Evolutionary conservation across 805 yeast genomes (phyloP).

Genomic region (Saccharomyces kudriavzevii): DNA sequence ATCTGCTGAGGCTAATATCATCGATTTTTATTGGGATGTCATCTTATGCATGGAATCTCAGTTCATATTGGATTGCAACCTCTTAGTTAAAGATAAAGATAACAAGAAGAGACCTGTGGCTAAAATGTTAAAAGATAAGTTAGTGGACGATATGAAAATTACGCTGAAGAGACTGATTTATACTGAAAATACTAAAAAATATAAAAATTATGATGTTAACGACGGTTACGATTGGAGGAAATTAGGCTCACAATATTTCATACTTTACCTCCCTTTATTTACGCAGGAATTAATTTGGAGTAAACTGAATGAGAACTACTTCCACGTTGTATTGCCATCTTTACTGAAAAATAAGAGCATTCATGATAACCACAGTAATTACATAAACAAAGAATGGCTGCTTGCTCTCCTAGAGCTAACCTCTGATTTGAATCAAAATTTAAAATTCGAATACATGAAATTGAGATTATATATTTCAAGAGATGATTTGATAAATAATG

Average conservation of each 20-base stretch:
- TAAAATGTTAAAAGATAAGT: neutral
- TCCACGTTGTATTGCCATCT: conserved; percentile 18
- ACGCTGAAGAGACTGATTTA: neutral
- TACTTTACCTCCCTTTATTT: conserved; percentile 21
- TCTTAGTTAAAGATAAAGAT: neutral
- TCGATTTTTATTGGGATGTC: conserved; percentile 29
- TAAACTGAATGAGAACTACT: conserved; percentile 12
- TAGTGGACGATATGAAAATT: neutral
- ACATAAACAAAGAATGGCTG: conserved; percentile 20
- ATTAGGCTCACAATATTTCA: conserved; percentile 18
- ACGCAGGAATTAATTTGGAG: conserved; percentile 20
- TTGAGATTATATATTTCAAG: conserved; percentile 21
- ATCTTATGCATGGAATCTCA: conserved; percentile 24
- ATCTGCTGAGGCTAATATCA: neutral
- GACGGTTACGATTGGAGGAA: conserved; percentile 15
- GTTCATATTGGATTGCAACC: conserved; percentile 10
- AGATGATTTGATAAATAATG: conserved; percentile 10
- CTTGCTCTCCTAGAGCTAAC: conserved; percentile 24
- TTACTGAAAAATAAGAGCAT: neutral
- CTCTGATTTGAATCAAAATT: conserved; percentile 9
- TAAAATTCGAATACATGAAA: neutral
- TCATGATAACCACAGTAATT: neutral
- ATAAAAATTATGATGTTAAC: neutral
- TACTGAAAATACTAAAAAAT: neutral
- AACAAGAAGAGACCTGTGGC: neutral